Evolutionary conservation across 1,284 basidiomycete genomes (phyloP), one percentile per base, ranked within the genome.

Genomic region (Vanrija humicola): DNA sequence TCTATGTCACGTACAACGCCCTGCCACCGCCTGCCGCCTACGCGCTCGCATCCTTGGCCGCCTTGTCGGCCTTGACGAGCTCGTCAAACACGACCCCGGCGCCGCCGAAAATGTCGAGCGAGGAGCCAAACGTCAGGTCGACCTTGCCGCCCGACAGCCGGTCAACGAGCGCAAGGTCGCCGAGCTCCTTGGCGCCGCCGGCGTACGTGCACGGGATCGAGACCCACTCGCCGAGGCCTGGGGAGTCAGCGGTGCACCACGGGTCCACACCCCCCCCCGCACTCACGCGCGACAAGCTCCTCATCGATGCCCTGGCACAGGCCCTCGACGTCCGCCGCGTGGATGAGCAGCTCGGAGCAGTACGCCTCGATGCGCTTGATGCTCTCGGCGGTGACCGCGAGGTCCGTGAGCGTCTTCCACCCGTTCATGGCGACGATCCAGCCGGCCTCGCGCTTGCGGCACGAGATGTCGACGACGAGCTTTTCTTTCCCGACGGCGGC

Each of bases 341-440:
- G 96, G 43, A 99, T 84, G 39, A 99, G 78, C 65, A 98, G 92
- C 74, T 98, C 96, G 66, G 92, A 95, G 70, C 44, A 64, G 57
- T 61, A 56, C n/a, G 39, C 34, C 48, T 72, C 70, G n/a, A 75
- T 70, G 23, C 55, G 56, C 28, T 45, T 19, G 48, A 75, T 71
- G n/a, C 59, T 68, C 42, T 70, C 71, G 61, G 55, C 46, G 12
- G 82, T 88, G 18, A 99, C 89, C 68, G 89, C 86, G 86, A 92
- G 91, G 68, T 98, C 90, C 0, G 96, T 98, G 52, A 97, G 83
- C 55, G 89, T 88, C 74, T 97, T 94, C 96, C 96, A 99, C 69
- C 93, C 90, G 77, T 98, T 97, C 93, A 96, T 98, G 0, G 96
- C 94, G 7, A 99, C 89, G 38, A 93, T 81, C 96, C 96, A 99